These are phyloP conservation scores for Hypoxylon fragiforme DNA, from an alignment of 495 filamentous ascomycete species.

Conservation along the genomic window DNA sequence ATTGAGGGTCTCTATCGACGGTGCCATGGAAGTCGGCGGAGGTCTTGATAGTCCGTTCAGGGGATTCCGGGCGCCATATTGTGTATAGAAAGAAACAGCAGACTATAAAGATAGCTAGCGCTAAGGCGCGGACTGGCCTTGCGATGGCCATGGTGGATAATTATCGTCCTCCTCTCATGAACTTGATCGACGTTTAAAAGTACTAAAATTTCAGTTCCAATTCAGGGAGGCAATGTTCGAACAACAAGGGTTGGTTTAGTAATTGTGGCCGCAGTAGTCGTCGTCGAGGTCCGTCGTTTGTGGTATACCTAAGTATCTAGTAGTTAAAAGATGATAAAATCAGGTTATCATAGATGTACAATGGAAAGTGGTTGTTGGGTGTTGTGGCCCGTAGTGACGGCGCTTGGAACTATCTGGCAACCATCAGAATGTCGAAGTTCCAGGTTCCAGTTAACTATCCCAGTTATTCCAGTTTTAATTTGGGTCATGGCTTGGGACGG, in stretches of 20 bases:
- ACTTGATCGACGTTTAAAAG: slow-evolving; percentile 9
- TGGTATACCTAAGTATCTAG: too few species aligned
- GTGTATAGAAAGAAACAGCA: slow-evolving; percentile 76
- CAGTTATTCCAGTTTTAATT: slow-evolving; percentile 2
- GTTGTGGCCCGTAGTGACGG: too few species aligned
- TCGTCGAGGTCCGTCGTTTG: too few species aligned
- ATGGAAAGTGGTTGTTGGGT: slow-evolving; percentile 8
- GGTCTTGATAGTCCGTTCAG: slow-evolving; percentile 40
- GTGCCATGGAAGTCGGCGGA: slow-evolving; percentile 49
- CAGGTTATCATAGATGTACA: slow-evolving; percentile 20
- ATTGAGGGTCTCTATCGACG: slow-evolving; percentile 73
- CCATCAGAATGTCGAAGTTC: too few species aligned
- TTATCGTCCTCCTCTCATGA: slow-evolving; percentile 33
- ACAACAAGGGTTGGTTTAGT: background rate
- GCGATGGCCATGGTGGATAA: slow-evolving; percentile 71
- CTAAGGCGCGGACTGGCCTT: slow-evolving; percentile 78
- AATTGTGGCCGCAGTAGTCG: background rate
- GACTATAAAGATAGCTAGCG: slow-evolving; percentile 66
- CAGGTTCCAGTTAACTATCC: too few species aligned
- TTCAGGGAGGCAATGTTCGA: background rate
- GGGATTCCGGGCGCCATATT: slow-evolving; percentile 57
- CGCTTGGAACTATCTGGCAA: too few species aligned
- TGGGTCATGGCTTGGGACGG: slow-evolving; percentile 8
- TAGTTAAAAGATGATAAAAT: background rate
- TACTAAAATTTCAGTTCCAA: slow-evolving; percentile 1